Base-by-base conservation (phyloP, 108 stramenopile genomes). In the Cyclostephanos tholiformis region DNA sequence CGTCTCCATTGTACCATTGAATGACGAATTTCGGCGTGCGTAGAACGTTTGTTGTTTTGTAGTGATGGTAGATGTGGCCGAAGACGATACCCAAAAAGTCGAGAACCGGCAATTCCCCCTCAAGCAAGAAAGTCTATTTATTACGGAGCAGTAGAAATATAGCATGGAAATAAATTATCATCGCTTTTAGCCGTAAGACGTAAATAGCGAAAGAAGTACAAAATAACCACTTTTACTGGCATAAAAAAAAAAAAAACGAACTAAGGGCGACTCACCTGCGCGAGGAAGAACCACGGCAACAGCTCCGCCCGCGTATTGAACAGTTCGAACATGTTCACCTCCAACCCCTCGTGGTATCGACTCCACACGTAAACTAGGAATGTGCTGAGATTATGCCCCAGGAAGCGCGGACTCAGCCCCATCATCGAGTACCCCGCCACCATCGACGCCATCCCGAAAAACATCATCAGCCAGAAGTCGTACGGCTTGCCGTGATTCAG, bases 331-430 rank as follows among this genome's bases (percentile, higher is more conserved):
- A 99, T 86, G 57, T 91, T 94, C 36, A 97, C 96, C 66, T 96
- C 89, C 76, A 90, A 30, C n/a, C 97, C 98, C 82, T 97, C 97
- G 75, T 93, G 92, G 39, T 90, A 91, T 39, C 97, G 84, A 62
- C 93, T 93, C 98, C 98, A 98, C 32, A 98, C 85, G 67, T 97
- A 97, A 9, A 97, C 97, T 58, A 97, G 69, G 86, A 92, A 98
- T 16, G 96, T 96, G 29, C 85, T 89, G 50, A 98, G 82, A 82
- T 97, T 98, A 80, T 97, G 95, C 17, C 95, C 97, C 70, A 97
- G 70, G 70, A 96, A 93, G 26, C 79, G 74, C 32, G 90, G 84
- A 63, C 80, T 84, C 17, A 96, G 76, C 32, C 88, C 87, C 58
- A 92, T 57, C 39, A 92, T 43, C 7, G 88, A 70, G 72, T 94